Evolutionary conservation across 768 basidiomycete genomes (phyloP), one percentile per base, ranked within the genome.

Genomic region (Omphalotus guepiniiformis): DNA sequence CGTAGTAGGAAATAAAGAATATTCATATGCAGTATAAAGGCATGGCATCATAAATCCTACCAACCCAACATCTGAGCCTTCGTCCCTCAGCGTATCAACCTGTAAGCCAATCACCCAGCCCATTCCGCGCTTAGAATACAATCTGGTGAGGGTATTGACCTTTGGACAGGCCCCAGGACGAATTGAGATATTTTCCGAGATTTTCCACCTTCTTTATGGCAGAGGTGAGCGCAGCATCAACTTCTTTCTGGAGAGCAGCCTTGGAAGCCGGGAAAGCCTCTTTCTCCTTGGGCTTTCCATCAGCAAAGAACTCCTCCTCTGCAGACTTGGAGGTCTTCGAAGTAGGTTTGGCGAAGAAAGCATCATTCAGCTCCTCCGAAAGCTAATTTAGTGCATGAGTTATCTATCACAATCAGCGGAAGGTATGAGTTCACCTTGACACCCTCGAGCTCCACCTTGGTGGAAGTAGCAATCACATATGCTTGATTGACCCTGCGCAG

Each of bases 401-500:
- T n/a, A n/a, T n/a, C n/a, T n/a, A n/a, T n/a, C n/a, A n/a, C n/a
- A n/a, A n/a, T n/a, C n/a, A n/a, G n/a, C n/a, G 54, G 3, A 38
- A 37, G 39, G 28, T 47, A 45, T 53, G 37, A 43, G 22, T 79
- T 54, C 59, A 92, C 93, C 74, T 80, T 79, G 66, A 89, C 72
- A 49, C 73, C 78, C 22, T 73, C 77, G 49, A 97, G 67, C 55
- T 95, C 88, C 57, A 98, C 70, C 72, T 85, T 92, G 58, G 96
- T 97, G 48, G 93, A 93, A 50, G 96, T 99, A 49, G 95, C 92
- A 62, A 99, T 98, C 53, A 94, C 93, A 66, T 99, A 99, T 47
- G 96, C 93, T 76, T 97, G 95, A 77, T 93, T 95, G 51, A 99
- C 93, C 68, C 96, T 83, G 68, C 94, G 82, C 67, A 99, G 79